A percentile compares a stretch with the other conserved stretches of the same genome.
Evolutionary conservation across 2,329 filamentous ascomycete species (phyloP).

Genomic region (Beauveria pseudobassiana): DNA sequence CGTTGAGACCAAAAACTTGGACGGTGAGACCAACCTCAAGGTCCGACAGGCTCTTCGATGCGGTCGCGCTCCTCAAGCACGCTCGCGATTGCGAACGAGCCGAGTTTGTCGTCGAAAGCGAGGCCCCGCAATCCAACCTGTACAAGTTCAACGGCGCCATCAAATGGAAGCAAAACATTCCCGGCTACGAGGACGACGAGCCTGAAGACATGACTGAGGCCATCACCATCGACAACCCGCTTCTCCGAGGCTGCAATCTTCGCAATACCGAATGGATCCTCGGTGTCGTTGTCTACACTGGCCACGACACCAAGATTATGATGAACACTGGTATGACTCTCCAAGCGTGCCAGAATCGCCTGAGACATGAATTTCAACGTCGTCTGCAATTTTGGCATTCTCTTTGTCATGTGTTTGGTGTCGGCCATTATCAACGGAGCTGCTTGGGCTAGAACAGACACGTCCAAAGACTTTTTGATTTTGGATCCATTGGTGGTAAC

Average conservation of each 20-base stretch:
- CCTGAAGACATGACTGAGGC: constrained; percentile 80
- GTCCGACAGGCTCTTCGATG: constrained; percentile 86
- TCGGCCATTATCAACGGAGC: constrained; percentile 79
- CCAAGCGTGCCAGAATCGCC: constrained; percentile 84
- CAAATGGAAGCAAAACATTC: constrained; percentile 71
- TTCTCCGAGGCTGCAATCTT: constrained; percentile 87
- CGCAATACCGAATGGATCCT: constrained; percentile 95
- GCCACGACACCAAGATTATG: constrained; percentile 98
- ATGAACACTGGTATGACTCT: constrained; percentile 91
- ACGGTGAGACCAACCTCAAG: constrained; percentile 96
- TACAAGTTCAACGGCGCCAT: constrained; percentile 92
- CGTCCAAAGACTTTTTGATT: constrained; percentile 80
- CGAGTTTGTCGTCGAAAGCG: constrained; percentile 83
- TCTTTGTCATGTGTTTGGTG: constrained; percentile 83
- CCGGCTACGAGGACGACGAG: constrained; percentile 52
- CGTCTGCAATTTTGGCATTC: constrained; percentile 87
- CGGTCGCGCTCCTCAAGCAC: constrained; percentile 72
- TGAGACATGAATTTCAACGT: constrained; percentile 96
- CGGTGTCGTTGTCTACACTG: constrained; percentile 88
- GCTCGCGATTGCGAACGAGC: constrained; percentile 87
- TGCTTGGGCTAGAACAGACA: constrained; percentile 67
- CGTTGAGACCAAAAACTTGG: constrained; percentile 95
- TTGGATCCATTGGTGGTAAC: constrained; percentile 68
- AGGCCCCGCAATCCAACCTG: constrained; percentile 84
- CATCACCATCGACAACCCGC: constrained; percentile 88